Evolutionary conservation across 345 rosid species (phyloP).

Genomic region (Bretschneidera sinensis): DNA sequence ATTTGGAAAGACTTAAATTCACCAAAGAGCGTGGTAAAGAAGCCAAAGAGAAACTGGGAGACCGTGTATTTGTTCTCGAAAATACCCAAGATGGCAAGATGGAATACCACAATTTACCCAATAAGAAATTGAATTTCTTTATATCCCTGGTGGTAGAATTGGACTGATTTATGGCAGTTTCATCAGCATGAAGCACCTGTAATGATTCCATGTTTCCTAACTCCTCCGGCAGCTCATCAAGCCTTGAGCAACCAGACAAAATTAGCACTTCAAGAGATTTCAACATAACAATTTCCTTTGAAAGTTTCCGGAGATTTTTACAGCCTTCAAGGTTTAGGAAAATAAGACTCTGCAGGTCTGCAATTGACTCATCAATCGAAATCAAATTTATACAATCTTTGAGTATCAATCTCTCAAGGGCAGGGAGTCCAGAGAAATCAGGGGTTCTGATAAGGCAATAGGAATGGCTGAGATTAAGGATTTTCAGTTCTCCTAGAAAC

Average conservation of each 20-base stretch:
- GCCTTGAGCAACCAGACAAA: constrained; percentile 25
- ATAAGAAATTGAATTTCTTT: not conserved
- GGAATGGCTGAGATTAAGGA: constrained; percentile 23
- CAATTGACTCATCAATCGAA: constrained; percentile 23
- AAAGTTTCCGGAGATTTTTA: constrained; percentile 17
- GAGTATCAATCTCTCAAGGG: constrained; percentile 25
- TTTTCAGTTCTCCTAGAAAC: constrained; percentile 22
- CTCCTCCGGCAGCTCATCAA: not conserved
- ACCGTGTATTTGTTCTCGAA: not conserved
- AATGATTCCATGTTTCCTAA: constrained; percentile 2
- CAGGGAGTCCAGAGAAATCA: constrained; percentile 14
- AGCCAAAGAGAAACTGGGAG: not conserved
- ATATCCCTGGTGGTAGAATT: not conserved
- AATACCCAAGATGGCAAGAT: not conserved
- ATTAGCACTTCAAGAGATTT: constrained; percentile 16
- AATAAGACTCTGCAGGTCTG: constrained; percentile 8
- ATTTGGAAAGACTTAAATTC: not conserved
- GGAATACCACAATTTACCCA: not conserved
- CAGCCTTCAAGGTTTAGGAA: constrained; percentile 18
- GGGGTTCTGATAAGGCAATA: constrained; percentile 18
- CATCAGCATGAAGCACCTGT: not conserved
- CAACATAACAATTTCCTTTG: constrained; percentile 4
- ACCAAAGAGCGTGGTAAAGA: constrained; percentile 1
- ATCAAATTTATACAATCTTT: constrained; percentile 22
- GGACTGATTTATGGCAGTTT: not conserved